Evolutionary conservation across 1,139 yeast species (phyloP), one percentile per base, ranked within the genome.

Genomic region (Diutina catenulata): DNA sequence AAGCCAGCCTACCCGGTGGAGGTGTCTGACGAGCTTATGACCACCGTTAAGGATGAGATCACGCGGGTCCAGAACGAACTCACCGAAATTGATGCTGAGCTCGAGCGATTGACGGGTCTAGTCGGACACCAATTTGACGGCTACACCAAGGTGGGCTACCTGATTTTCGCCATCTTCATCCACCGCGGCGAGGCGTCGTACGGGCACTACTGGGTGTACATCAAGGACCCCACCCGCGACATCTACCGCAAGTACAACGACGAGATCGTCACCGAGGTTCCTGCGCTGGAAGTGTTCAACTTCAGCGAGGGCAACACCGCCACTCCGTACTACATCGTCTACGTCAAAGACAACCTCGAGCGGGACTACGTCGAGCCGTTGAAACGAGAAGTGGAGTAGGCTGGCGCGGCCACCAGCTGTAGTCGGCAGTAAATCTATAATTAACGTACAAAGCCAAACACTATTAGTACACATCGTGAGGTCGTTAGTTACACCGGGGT

Each of bases 151-250:
- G 70, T 79, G 22, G 94, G 91, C 0, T 91, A 91, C 55, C 68
- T 83, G 1, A 69, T 91, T 10, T 91, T 88, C 62, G 94, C 97
- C 0, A 80, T 91, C 6, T 91, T 91, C 51, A 86, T 93, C 37
- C 98, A 91, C 56, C 67, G 96, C 40, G 98, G 98, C 6, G 94
- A 87, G 50, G 98, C 95, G 1, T 78, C 87, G 41, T 88, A 83
- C 52, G 98, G 98, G 3, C 98, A 91, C 57, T 91, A 91, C 55
- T 91, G 97, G 96, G 74, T 88, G 13, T 91, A 88, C 53, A 88
- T 91, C 43, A 75, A 74, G 45, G 97, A 91, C 55, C 75, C 79
- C 10, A 69, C 69, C 44, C 64, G 68, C 14, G 71, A 73, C 36
- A 62, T 81, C 25, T 91, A 77, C 72, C 66, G 96, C 43, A 88